Percentiles rank a stretch among this genome's conserved stretches.
Conservation (phyloP, 2,329 filamentous ascomycete genomes). For the Neurospora sp. region DNA sequence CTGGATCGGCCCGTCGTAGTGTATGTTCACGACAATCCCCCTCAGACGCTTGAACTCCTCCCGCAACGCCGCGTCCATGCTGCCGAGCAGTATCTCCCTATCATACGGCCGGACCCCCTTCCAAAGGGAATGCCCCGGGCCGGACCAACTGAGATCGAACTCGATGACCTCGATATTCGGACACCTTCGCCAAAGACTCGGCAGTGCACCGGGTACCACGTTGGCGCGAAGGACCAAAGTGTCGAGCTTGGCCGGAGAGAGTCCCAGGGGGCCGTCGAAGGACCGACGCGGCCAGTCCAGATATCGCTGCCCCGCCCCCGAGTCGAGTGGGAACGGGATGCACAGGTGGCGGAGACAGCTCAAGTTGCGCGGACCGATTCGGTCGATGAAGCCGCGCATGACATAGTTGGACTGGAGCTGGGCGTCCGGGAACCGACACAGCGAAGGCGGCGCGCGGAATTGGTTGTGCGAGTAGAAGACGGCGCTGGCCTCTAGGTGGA, state of each 20-base stretch:
- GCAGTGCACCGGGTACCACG: background rate
- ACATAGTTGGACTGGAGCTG: slow-evolving; percentile 11
- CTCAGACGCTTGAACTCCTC: background rate
- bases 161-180: slow-evolving; percentile 2
- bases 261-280: background rate
- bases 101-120: background rate
- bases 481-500: slow-evolving; percentile 7
- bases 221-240: background rate
- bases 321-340: slow-evolving; percentile 6
- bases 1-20: background rate
- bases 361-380: slow-evolving; percentile 8
- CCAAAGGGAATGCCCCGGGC: background rate
- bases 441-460: slow-evolving; percentile 1
- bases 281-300: background rate
- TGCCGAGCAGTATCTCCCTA: background rate
- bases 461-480: slow-evolving; percentile 11
- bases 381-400: slow-evolving; percentile 11
- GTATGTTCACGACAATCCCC: background rate
- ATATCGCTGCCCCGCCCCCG: background rate
- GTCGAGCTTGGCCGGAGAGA: background rate
- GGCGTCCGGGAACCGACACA: background rate
- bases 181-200: background rate
- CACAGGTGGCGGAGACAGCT: slow-evolving; percentile 4
- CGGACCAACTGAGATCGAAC: slow-evolving; percentile 3
- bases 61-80: background rate